Percentiles rank a stretch among this genome's conserved stretches.
phyloP scores from a whole-genome alignment of 2,329 filamentous ascomycete genomes.

The Diaporthe citrichinensis region DNA sequence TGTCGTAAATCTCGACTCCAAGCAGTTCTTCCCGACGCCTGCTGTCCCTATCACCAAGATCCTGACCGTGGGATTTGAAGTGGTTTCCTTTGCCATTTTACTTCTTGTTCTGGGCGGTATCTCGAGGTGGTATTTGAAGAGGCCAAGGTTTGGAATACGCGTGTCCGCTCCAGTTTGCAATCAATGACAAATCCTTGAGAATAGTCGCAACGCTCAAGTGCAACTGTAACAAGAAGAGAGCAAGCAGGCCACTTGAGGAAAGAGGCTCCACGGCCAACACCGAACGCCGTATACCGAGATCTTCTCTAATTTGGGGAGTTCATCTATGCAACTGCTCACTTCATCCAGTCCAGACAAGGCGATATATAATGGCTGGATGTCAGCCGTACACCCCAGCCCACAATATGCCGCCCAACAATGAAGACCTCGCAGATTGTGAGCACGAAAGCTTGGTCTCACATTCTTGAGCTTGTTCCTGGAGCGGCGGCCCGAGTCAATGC shows the following conservation, averaged over 20 bases:
- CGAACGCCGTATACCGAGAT: constrained; percentile 24
- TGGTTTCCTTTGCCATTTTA: constrained; percentile 38
- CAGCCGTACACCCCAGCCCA: constrained; percentile 5
- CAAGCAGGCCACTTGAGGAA: constrained; percentile 1
- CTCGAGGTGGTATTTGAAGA: constrained; percentile 2
- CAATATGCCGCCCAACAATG: not conserved
- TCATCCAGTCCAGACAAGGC: not conserved
- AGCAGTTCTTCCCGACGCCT: constrained; percentile 50
- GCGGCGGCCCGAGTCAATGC: constrained; percentile 22
- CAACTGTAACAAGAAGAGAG: constrained; percentile 1
- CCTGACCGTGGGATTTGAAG: constrained; percentile 45
- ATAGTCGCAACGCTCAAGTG: not conserved
- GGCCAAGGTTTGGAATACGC: not conserved
- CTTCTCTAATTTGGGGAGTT: constrained; percentile 16
- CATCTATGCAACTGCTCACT: constrained; percentile 10
- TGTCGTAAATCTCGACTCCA: constrained; percentile 51
- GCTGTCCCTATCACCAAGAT: constrained; percentile 48
- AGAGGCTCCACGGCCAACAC: constrained; percentile 3
- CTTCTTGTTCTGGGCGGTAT: not conserved
- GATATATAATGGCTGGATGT: constrained; percentile 12
- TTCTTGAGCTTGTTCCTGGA: constrained; percentile 10
- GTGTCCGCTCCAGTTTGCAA: constrained; percentile 2
- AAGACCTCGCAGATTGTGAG: not conserved
- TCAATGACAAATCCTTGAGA: constrained; percentile 17
- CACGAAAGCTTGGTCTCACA: not conserved